These are phyloP conservation scores for Candida sp. DNA, from an alignment of 1,139 yeast species.

Conservation along the genomic window DNA sequence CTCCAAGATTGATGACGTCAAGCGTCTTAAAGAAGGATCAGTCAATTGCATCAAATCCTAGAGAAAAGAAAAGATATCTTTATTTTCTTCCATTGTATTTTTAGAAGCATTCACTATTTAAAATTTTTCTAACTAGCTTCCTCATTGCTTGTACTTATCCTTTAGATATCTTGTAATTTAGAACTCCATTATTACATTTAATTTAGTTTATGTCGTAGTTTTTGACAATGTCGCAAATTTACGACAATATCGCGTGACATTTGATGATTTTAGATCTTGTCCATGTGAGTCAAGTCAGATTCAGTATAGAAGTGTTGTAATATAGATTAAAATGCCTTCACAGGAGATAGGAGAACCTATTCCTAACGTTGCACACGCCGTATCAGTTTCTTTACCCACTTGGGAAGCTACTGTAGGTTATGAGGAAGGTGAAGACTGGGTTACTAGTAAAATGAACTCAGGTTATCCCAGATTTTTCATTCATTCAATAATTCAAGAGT, in stretches of 20 bases:
- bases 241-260: too few species aligned
- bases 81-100: not conserved
- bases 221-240: too few species aligned
- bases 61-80: not conserved
- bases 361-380: slow-evolving; percentile 91
- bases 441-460: slow-evolving; percentile 71
- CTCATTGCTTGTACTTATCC: not conserved
- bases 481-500: slow-evolving; percentile 66
- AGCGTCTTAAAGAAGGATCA: slow-evolving; percentile 65
- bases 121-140: not conserved
- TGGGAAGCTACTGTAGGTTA: slow-evolving; percentile 93
- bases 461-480: slow-evolving; percentile 92
- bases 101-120: not conserved
- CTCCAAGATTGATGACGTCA: slow-evolving; percentile 32
- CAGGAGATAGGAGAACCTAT: slow-evolving; percentile 76
- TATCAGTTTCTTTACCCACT: slow-evolving; percentile 88
- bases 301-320: too few species aligned
- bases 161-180: not conserved
- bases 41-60: slow-evolving; percentile 63
- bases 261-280: too few species aligned
- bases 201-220: not conserved
- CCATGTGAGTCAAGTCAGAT: too few species aligned
- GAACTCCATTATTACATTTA: not conserved
- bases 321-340: slow-evolving; percentile 16
- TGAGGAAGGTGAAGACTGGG: slow-evolving; percentile 88